Conservation (phyloP, 495 filamentous ascomycete genomes). For the Neurospora sp. region DNA sequence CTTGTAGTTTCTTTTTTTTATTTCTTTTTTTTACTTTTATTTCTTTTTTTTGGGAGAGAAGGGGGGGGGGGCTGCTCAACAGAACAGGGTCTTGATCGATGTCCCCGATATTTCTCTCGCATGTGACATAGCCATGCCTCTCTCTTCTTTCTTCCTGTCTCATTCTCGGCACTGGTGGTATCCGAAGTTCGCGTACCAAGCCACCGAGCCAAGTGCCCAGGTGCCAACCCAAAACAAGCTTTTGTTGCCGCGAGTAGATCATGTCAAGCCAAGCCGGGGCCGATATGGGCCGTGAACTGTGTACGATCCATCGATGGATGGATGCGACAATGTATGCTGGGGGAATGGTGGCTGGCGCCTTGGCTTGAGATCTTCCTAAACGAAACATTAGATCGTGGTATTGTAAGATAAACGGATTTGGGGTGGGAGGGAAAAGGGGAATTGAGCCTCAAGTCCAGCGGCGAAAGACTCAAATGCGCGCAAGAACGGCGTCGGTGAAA, state of each 20-base stretch:
- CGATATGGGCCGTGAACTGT: background rate
- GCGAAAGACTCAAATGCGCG: background rate
- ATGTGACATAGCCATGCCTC: background rate
- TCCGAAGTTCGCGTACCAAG: background rate
- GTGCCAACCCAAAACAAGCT: background rate
- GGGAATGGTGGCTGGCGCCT: background rate
- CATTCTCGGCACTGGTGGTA: background rate
- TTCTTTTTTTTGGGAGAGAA: too few relatives aligned
- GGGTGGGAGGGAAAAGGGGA: background rate
- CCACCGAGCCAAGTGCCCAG: background rate
- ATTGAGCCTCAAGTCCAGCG: background rate
- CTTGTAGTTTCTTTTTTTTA: background rate
- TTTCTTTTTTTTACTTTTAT: too few relatives aligned
- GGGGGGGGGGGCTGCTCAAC: background rate
- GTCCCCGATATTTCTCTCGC: background rate
- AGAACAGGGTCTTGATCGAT: background rate
- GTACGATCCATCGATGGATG: background rate
- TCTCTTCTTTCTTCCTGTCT: background rate
- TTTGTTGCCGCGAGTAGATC: background rate
- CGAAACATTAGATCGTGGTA: background rate
- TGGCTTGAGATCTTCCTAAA: background rate
- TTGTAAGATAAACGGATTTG: background rate
- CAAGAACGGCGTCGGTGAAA: background rate
- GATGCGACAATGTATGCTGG: background rate
- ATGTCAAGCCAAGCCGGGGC: background rate